These are phyloP conservation scores for Scheffersomyces coipomensis DNA, from an alignment of 805 yeast genomes.

Conservation along the genomic window DNA sequence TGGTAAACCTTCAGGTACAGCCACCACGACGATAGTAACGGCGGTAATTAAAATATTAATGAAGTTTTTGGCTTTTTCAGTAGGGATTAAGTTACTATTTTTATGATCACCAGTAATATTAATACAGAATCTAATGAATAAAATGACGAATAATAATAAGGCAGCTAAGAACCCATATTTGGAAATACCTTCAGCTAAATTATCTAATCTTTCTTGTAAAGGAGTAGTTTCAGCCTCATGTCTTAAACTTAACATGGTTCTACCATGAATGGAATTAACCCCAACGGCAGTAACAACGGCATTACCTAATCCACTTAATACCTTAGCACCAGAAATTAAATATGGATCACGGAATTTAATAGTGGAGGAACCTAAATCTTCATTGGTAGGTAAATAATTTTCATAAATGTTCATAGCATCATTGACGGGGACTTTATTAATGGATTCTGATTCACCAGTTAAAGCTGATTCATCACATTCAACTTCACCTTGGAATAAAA, in stretches of 20 bases:
- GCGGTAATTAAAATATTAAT: conserved; percentile 87
- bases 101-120: conserved; percentile 53
- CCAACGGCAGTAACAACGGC: conserved; percentile 93
- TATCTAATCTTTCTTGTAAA: conserved; percentile 74
- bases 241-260: conserved; percentile 78
- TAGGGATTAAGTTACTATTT: conserved; percentile 45
- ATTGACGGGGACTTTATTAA: conserved; percentile 62
- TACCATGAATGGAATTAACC: conserved; percentile 82
- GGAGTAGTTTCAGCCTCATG: conserved; percentile 86
- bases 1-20: conserved; percentile 99
- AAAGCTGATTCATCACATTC: conserved; percentile 91
- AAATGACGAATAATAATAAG: conserved; percentile 69
- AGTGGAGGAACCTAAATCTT: conserved; percentile 41
- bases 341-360: conserved; percentile 66
- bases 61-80: conserved; percentile 82
- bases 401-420: conserved; percentile 33
- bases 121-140: conserved; percentile 73
- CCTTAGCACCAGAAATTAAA: conserved; percentile 87
- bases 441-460: conserved; percentile 91
- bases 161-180: conserved; percentile 91
- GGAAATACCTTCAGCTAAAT: conserved; percentile 91
- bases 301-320: conserved; percentile 81
- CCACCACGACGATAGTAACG: conserved; percentile 91
- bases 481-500: conserved; percentile 69
- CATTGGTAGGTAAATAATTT: conserved; percentile 21